Base-by-base conservation (phyloP, 2,329 filamentous ascomycete species). In the Aspergillus puulaauensis region DNA sequence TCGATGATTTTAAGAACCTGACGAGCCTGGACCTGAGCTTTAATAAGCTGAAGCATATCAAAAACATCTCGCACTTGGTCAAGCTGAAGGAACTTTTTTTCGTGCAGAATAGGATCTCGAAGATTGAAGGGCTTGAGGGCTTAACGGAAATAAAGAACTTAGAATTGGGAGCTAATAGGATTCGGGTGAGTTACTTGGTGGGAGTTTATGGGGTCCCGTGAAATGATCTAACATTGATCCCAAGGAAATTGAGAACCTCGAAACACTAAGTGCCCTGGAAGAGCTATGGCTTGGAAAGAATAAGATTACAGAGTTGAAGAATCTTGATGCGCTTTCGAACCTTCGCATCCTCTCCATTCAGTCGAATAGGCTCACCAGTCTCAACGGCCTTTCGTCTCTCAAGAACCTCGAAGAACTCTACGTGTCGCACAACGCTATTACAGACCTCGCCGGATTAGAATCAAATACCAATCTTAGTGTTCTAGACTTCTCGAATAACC, bases 21-120 rank as follows among this genome's bases (percentile, higher is more conserved):
- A 91, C 84, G 6, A 89, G 80, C 56, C 85, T 99, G 54, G 95
- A 99, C 73, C 82, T 99, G 52, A 96, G 90, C 74, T 99, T 97
- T 84, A 99, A 99, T 81, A 98, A 98, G 80, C 93, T 99, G 79
- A 97, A 96, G 75, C 93, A 97, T 76, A 96, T 99, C 79, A 96
- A 96, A 76, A 87, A 93, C 68, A 79, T 98, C 64, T 83, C 83
- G 58, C 89, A 93, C 68, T 79, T 99, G 58, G 88, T 79, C 21
- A 83, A 91, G 54, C 83, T 98, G 57, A 89, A 83, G 61, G 91
- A 98, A 65, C 73, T 99, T 3, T 99, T 90, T 74, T 90, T 99
- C 66, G 91, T 98, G 50, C 91, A 96, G 71, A 98, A 99, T 77
- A 95, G 95, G 75, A 96, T 99, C 71, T 83, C 84, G 64, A 87